Evolutionary conservation across 768 basidiomycete genomes (phyloP).

Genomic region (Lanmaoa rubissima): DNA sequence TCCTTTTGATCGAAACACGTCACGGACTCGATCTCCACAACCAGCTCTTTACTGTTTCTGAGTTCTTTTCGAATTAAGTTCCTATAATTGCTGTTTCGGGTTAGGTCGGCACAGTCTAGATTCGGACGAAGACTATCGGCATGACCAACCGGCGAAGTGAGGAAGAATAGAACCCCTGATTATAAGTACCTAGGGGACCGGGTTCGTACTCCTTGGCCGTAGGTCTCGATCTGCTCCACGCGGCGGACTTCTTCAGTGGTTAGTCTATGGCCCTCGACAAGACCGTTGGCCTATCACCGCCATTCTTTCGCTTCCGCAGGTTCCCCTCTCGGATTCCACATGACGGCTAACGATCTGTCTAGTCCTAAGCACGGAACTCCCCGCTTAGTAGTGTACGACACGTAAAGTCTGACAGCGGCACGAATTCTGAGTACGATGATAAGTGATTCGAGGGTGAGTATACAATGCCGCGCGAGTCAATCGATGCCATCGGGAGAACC

Average conservation of each 20-base stretch:
- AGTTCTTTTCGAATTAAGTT: constrained; percentile 11
- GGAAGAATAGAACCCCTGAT: not conserved
- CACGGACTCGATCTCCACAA: not conserved
- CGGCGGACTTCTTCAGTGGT: constrained; percentile 22
- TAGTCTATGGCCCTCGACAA: constrained; percentile 7
- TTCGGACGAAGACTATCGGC: constrained; percentile 2
- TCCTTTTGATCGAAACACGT: constrained; percentile 3
- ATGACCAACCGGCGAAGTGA: constrained; percentile 10
- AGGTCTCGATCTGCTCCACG: constrained; percentile 17
- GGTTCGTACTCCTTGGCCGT: not conserved
- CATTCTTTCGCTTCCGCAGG: constrained; percentile 16
- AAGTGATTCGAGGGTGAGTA: constrained; percentile 31
- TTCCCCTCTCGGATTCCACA: constrained; percentile 17
- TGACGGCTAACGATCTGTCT: constrained; percentile 7
- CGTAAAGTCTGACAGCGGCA: constrained; percentile 33
- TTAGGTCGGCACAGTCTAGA: constrained; percentile 8
- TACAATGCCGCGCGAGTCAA: constrained; percentile 20
- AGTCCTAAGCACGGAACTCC: constrained; percentile 9
- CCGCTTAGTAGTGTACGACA: constrained; percentile 12
- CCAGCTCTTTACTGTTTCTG: not conserved
- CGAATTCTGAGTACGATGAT: constrained; percentile 15
- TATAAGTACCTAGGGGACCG: not conserved
- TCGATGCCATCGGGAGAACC: constrained; percentile 34
- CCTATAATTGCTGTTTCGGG: constrained; percentile 10
- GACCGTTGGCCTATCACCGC: constrained; percentile 27